Conservation (phyloP, 2,329 filamentous ascomycete genomes). For the Trichoderma lentiforme region DNA sequence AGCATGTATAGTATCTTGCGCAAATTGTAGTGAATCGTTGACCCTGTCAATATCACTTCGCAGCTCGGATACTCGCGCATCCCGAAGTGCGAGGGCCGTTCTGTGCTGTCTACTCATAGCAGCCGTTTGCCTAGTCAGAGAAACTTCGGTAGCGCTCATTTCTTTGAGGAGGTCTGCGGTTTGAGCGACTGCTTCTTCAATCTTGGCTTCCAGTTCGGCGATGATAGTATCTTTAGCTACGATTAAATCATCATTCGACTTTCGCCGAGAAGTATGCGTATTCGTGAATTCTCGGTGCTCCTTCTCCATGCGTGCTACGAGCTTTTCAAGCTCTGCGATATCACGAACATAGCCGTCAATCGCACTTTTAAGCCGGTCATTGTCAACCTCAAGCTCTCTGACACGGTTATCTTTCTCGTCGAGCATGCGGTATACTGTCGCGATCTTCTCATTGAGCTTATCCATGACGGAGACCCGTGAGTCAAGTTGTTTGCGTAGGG, state of each 20-base stretch:
- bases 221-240: conserved; percentile 38
- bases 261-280: conserved; percentile 34
- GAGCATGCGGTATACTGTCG: conserved; percentile 33
- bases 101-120: not conserved
- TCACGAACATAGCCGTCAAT: conserved; percentile 53
- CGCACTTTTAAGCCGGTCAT: conserved; percentile 50
- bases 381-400: conserved; percentile 47
- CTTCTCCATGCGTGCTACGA: conserved; percentile 48
- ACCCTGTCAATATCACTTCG: not conserved
- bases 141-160: not conserved
- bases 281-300: conserved; percentile 32
- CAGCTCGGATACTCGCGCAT: not conserved
- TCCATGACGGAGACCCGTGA: conserved; percentile 52
- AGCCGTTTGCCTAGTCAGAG: not conserved
- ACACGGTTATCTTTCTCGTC: conserved; percentile 39
- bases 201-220: conserved; percentile 43
- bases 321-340: conserved; percentile 49
- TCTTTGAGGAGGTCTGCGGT: not conserved
- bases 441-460: conserved; percentile 32
- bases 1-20: not conserved
- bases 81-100: not conserved
- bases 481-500: conserved; percentile 54
- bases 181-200: conserved; percentile 27
- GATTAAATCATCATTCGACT: conserved; percentile 33
- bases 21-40: not conserved